These are phyloP conservation scores for Cyberlindnera americana DNA, from an alignment of 805 yeast genomes.

Conservation along the genomic window DNA sequence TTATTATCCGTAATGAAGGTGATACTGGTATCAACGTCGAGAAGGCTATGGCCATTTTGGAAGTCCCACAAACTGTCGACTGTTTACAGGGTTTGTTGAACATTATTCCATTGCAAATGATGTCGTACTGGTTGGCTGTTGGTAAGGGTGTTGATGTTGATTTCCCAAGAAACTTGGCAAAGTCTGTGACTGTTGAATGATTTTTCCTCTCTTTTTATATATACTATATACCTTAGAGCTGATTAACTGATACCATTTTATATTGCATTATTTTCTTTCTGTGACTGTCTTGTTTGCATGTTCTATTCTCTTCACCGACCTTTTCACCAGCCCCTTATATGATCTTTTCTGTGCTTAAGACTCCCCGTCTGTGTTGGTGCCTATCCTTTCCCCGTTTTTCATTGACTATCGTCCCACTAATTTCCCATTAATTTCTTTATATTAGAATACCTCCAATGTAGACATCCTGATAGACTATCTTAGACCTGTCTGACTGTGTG, in stretches of 20 bases:
- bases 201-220: constrained; percentile 32
- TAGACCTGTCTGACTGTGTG: no score
- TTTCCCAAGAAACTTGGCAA: constrained; percentile 98
- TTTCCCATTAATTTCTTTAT: no score
- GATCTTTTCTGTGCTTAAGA: no score
- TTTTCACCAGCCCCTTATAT: no score
- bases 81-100: constrained; percentile 96
- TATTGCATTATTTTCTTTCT: no score
- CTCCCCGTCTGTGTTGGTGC: no score
- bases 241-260: neutral
- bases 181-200: constrained; percentile 95
- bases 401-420: no score
- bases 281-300: neutral
- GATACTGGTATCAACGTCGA: constrained; percentile 54
- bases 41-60: constrained; percentile 65
- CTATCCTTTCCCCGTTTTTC: no score
- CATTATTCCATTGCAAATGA: constrained; percentile 90
- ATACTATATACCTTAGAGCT: neutral
- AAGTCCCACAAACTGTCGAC: constrained; percentile 94
- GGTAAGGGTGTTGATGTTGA: constrained; percentile 95
- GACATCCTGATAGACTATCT: no score
- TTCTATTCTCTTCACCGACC: no score
- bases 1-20: constrained; percentile 85
- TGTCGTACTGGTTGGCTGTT: constrained; percentile 96
- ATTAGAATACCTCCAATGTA: no score